A percentile compares a stretch with the other conserved stretches of the same genome.
Evolutionary conservation across 148 eudicot species (phyloP).

Genomic region (Persicaria tinctoria): DNA sequence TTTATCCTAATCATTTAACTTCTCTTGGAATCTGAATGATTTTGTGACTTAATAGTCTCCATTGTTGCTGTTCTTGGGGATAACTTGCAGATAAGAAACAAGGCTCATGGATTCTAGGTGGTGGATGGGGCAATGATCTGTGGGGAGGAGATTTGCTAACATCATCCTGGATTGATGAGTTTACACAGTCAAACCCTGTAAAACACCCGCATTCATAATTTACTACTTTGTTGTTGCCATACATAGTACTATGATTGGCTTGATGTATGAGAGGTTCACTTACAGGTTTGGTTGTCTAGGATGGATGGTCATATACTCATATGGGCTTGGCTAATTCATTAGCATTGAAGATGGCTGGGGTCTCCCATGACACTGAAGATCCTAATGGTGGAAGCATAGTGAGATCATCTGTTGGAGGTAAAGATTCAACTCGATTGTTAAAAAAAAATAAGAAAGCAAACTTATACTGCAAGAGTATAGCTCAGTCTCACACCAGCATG

Average conservation of each 20-base stretch:
- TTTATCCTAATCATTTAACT: neutral
- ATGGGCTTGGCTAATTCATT: constrained; percentile 91
- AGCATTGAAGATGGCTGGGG: constrained; percentile 70
- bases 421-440: neutral
- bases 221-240: neutral
- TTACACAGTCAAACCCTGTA: constrained; percentile 86
- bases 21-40: neutral
- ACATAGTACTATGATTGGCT: neutral
- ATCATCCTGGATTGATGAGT: constrained; percentile 84
- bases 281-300: constrained; percentile 79
- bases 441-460: neutral
- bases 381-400: constrained; percentile 68
- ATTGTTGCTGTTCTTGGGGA: constrained; percentile 2
- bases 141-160: constrained; percentile 95
- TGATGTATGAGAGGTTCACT: neutral
- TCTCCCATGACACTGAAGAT: constrained; percentile 50
- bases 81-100: constrained; percentile 48
- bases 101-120: constrained; percentile 89
- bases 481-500: neutral
- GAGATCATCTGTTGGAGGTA: constrained; percentile 57
- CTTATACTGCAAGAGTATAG: neutral
- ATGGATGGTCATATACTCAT: constrained; percentile 98
- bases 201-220: constrained; percentile 10
- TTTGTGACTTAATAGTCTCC: neutral
- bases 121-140: constrained; percentile 87